Conservation (phyloP, 2,329 filamentous ascomycete species). For the Exophiala xenobiotica region DNA sequence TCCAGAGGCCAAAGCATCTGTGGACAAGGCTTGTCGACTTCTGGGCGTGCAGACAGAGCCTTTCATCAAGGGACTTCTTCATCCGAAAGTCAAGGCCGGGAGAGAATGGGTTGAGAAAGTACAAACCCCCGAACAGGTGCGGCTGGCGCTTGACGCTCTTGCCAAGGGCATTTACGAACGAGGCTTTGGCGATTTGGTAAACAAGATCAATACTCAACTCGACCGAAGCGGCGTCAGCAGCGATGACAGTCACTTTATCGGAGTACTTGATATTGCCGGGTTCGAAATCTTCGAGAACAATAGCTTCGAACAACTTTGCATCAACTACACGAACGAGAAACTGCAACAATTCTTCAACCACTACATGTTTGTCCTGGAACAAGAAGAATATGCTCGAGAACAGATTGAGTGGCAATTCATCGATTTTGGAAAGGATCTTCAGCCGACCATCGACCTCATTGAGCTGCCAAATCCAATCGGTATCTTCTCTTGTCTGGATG, state of each 20-base stretch:
- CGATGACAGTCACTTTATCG: constrained; percentile 94
- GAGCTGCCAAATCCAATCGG: constrained; percentile 95
- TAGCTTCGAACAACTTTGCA: constrained; percentile 98
- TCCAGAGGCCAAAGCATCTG: constrained; percentile 70
- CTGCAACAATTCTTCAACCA: constrained; percentile 99
- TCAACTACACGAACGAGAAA: constrained; percentile 99
- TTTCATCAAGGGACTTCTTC: constrained; percentile 83
- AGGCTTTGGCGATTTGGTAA: constrained; percentile 88
- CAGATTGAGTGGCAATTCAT: constrained; percentile 99
- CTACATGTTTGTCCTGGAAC: constrained; percentile 98
- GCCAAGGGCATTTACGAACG: constrained; percentile 98
- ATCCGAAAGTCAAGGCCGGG: constrained; percentile 91
- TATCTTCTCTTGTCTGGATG: constrained; percentile 96
- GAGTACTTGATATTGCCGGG: constrained; percentile 96
- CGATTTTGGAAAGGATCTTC: constrained; percentile 93
- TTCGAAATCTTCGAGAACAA: constrained; percentile 99
- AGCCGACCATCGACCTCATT: constrained; percentile 96
- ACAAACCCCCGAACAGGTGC: constrained; percentile 94
- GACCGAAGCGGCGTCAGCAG: constrained; percentile 78
- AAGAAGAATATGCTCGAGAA: constrained; percentile 95
- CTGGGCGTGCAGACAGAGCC: constrained; percentile 81
- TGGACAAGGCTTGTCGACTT: constrained; percentile 75
- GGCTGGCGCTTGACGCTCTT: constrained; percentile 82
- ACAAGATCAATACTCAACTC: constrained; percentile 85
- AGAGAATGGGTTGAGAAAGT: constrained; percentile 98